These are phyloP conservation scores for Penicillium sp. DNA, from an alignment of 2,329 filamentous ascomycete genomes.

Conservation along the genomic window DNA sequence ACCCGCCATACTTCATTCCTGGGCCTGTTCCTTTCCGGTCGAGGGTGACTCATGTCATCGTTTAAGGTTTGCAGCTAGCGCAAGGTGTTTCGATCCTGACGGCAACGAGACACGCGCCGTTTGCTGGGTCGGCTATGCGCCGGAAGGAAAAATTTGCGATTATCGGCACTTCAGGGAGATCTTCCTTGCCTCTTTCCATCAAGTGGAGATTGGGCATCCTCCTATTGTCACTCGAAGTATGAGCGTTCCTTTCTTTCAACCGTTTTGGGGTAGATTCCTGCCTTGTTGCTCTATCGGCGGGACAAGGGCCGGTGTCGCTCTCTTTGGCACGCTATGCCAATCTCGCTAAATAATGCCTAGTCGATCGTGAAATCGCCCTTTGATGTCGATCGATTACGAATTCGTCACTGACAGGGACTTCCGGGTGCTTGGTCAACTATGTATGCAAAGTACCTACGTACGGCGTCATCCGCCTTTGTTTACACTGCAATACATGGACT, in stretches of 20 bases:
- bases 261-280: too few relatives aligned
- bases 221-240: too few relatives aligned
- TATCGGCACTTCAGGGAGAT: conserved; percentile 2
- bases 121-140: conserved; percentile 12
- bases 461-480: background rate
- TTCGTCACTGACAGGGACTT: conserved; percentile 23
- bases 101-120: conserved; percentile 6
- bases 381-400: conserved; percentile 17
- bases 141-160: conserved; percentile 7
- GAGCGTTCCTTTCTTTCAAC: too few relatives aligned
- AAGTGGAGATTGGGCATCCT: too few relatives aligned
- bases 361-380: conserved; percentile 13
- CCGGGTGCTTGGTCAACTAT: conserved; percentile 11
- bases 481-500: background rate
- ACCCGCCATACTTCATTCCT: conserved; percentile 17
- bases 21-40: conserved; percentile 3
- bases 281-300: conserved; percentile 3
- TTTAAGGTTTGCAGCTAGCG: conserved; percentile 6
- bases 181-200: too few relatives aligned
- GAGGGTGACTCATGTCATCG: conserved; percentile 1
- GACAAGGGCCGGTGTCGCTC: background rate
- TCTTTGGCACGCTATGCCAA: conserved; percentile 7
- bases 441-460: conserved; percentile 7
- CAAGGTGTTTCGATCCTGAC: conserved; percentile 8
- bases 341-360: conserved; percentile 8